phyloP scores from a whole-genome alignment of 2,329 filamentous ascomycete genomes.

The Alternaria infectoria region DNA sequence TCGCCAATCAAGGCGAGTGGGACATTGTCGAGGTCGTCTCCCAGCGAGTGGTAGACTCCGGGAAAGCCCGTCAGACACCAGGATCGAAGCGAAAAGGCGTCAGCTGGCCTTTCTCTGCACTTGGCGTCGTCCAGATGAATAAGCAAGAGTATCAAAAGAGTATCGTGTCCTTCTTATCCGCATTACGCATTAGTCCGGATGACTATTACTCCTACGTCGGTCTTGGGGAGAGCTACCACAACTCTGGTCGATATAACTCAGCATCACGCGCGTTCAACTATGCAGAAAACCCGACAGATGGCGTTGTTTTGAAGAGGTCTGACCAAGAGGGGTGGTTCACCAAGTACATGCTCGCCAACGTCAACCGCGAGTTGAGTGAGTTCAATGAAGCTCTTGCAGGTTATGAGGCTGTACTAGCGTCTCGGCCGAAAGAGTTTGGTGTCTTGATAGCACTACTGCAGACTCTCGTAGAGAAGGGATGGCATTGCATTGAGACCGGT shows the following conservation, averaged over 20 bases:
- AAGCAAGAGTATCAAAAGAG: conserved; percentile 89
- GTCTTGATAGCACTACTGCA: conserved; percentile 88
- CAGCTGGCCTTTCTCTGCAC: conserved; percentile 93
- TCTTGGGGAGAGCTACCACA: conserved; percentile 95
- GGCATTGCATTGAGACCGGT: conserved; percentile 78
- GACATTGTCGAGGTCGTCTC: conserved; percentile 93
- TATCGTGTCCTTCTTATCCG: conserved; percentile 89
- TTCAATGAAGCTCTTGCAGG: conserved; percentile 81
- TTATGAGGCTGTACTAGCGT: conserved; percentile 74
- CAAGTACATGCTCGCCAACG: conserved; percentile 94
- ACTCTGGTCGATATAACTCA: conserved; percentile 91
- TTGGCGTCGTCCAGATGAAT: conserved; percentile 93
- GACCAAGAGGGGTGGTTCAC: conserved; percentile 88
- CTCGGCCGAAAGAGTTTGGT: conserved; percentile 77
- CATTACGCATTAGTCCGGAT: conserved; percentile 78
- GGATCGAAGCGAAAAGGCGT: conserved; percentile 92
- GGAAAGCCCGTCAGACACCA: conserved; percentile 85
- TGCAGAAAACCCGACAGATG: conserved; percentile 76
- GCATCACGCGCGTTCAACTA: conserved; percentile 89
- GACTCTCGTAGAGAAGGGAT: conserved; percentile 81
- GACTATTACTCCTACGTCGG: conserved; percentile 98
- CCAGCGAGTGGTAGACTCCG: conserved; percentile 91
- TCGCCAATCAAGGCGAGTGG: conserved; percentile 92
- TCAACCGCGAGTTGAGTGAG: conserved; percentile 89
- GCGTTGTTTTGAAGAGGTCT: conserved; percentile 59